phyloP scores from a whole-genome alignment of 805 yeast species.

The Myxozyma udenii region DNA sequence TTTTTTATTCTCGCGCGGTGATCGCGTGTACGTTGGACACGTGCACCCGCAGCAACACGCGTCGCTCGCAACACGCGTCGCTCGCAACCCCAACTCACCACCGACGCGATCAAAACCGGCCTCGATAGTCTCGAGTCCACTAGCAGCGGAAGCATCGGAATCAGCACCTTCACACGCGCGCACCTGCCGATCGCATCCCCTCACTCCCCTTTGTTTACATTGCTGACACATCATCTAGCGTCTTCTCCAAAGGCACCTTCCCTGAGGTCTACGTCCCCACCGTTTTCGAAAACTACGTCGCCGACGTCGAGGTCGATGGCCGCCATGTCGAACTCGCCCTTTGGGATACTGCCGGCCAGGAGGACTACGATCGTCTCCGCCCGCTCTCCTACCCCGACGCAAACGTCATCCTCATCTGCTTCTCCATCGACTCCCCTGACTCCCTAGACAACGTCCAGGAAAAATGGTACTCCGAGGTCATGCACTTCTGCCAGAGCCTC shows the following conservation, averaged over 20 bases:
- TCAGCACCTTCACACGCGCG: background rate
- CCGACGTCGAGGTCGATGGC: slow-evolving; percentile 89
- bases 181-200: background rate
- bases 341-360: slow-evolving; percentile 99
- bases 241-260: slow-evolving; percentile 81
- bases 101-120: too few relatives aligned
- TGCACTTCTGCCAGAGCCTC: slow-evolving; percentile 91
- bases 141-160: too few relatives aligned
- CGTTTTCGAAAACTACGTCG: slow-evolving; percentile 95
- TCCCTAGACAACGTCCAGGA: slow-evolving; percentile 91
- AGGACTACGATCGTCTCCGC: slow-evolving; percentile 91
- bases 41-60: background rate
- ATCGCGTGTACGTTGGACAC: background rate
- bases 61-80: background rate
- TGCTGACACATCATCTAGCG: slow-evolving; percentile 37
- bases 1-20: background rate
- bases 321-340: slow-evolving; percentile 89
- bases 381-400: slow-evolving; percentile 91
- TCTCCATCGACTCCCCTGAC: slow-evolving; percentile 86
- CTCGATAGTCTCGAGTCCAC: too few relatives aligned
- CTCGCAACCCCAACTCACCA: background rate
- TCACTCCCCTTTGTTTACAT: background rate
- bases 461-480: slow-evolving; percentile 91
- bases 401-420: slow-evolving; percentile 86
- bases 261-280: slow-evolving; percentile 95